phyloP scores from a whole-genome alignment of 495 filamentous ascomycete genomes.

The Venustampulla echinocandica region DNA sequence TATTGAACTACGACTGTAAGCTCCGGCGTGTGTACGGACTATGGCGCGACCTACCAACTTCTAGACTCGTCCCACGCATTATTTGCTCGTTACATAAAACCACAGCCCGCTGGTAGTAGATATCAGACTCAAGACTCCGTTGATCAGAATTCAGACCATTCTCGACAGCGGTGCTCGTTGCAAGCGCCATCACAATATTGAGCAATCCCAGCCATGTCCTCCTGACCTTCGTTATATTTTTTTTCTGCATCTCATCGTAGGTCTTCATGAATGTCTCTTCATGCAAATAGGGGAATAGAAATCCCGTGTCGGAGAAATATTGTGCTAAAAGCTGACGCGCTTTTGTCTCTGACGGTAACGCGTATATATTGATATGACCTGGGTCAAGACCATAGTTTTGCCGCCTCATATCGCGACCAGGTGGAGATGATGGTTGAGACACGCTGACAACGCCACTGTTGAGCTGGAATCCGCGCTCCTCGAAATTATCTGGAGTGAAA shows the following conservation, averaged over 20 bases:
- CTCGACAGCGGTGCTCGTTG: conserved; percentile 15
- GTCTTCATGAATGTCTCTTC: conserved; percentile 27
- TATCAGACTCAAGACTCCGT: conserved; percentile 20
- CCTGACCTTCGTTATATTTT: conserved; percentile 24
- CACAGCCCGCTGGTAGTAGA: conserved; percentile 29
- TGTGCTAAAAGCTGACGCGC: conserved; percentile 23
- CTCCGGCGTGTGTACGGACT: conserved; percentile 3
- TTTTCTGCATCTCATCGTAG: conserved; percentile 25
- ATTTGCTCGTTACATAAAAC: conserved; percentile 24
- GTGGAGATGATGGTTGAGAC: conserved; percentile 20
- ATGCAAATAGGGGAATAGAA: conserved; percentile 32
- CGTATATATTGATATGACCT: conserved; percentile 11
- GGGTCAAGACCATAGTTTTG: neutral
- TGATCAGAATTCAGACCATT: conserved; percentile 4
- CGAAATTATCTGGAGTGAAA: neutral
- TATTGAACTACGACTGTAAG: conserved; percentile 25
- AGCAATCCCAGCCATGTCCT: conserved; percentile 25
- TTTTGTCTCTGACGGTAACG: conserved; percentile 21
- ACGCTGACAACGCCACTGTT: conserved; percentile 24
- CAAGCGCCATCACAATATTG: conserved; percentile 23
- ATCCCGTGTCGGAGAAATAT: conserved; percentile 32
- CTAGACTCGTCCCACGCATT: conserved; percentile 25
- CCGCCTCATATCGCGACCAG: neutral
- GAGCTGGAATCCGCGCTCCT: neutral
- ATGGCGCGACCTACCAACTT: conserved; percentile 24